Evolutionary conservation across 2,329 filamentous ascomycete species (phyloP), one percentile per base, ranked within the genome.

Genomic region (Furcasterigmium furcatum): DNA sequence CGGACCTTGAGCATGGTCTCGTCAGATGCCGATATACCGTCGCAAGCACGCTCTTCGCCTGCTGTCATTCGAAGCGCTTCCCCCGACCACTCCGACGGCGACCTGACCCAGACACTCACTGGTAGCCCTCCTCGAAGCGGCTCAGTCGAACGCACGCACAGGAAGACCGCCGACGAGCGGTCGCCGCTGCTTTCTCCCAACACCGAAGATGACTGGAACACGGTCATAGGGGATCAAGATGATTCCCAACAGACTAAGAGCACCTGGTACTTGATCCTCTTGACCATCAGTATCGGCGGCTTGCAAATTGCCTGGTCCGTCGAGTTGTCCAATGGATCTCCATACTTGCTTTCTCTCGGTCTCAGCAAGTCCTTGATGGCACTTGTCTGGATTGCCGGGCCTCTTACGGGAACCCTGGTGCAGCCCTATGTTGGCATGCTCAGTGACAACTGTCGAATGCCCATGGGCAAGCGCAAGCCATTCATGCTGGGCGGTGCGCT

Each of bases 281-380:
- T 97, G 65, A 96, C 92, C 7, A 74, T 96, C 50, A 84, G 88
- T 60, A 88, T 96, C 55, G 89, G 89, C 49, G 92, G 89, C 20
- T 73, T 97, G 51, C 92, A 97, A 68, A 87, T 97, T 55, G 91
- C 92, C 22, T 97, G 92, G 92, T 91, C 91, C 2, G 91, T 96
- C 35, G 92, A 97, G 66, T 76, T 96, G 35, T 95, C 91, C 44
- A 92, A 95, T 71, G 91, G 91, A 56, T 96, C 92, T 44, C 88
- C 88, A 6, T 94, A 87, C 59, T 71, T 94, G 34, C 71, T 92
- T 34, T 91, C 88, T 1, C 78, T 94, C 24, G 88, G 88, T 10
- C 76, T 94, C 65, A 90, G 84, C 75, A 91, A 92, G 70, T 86
- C 87, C 30, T 68, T 91, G 36, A 86, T 92, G 74, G 87, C 88